Conservation (phyloP, 208 protist species). For the Leishmania amazonensis region DNA sequence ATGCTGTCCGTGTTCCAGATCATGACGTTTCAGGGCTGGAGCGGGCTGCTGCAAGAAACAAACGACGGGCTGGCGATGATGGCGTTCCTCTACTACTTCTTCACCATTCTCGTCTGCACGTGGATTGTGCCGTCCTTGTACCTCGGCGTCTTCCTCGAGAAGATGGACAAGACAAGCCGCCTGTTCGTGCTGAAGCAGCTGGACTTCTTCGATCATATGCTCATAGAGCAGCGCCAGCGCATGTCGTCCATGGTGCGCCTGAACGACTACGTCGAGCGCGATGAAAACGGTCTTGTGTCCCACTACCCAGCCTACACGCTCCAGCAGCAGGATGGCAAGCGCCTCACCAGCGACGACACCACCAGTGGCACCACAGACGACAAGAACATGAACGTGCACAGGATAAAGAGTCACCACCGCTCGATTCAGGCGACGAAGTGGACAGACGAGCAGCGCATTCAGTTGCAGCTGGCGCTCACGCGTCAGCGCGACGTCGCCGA, state of each 20-base stretch:
- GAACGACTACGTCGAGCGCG: slow-evolving; percentile 77
- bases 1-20: slow-evolving; percentile 89
- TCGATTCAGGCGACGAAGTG: slow-evolving; percentile 56
- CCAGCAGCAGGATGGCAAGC: slow-evolving; percentile 16
- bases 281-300: slow-evolving; percentile 61
- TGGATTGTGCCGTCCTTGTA: slow-evolving; percentile 90
- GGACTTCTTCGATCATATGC: slow-evolving; percentile 76
- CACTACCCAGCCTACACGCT: slow-evolving; percentile 49
- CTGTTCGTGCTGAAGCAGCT: slow-evolving; percentile 83
- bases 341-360: slow-evolving; percentile 22
- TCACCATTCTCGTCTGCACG: slow-evolving; percentile 83
- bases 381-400: not conserved
- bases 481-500: slow-evolving; percentile 74
- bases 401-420: slow-evolving; percentile 21
- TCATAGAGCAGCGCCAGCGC: slow-evolving; percentile 76
- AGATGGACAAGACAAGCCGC: slow-evolving; percentile 78
- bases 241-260: slow-evolving; percentile 64
- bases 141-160: slow-evolving; percentile 90
- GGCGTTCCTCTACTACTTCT: slow-evolving; percentile 84
- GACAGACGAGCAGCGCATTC: slow-evolving; percentile 88
- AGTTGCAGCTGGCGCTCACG: slow-evolving; percentile 87
- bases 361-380: slow-evolving; percentile 13
- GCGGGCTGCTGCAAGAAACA: slow-evolving; percentile 77
- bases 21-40: slow-evolving; percentile 92
- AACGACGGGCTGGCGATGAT: slow-evolving; percentile 67